phyloP scores from a whole-genome alignment of 306 rosid genomes.

The Cicer judaicum region DNA sequence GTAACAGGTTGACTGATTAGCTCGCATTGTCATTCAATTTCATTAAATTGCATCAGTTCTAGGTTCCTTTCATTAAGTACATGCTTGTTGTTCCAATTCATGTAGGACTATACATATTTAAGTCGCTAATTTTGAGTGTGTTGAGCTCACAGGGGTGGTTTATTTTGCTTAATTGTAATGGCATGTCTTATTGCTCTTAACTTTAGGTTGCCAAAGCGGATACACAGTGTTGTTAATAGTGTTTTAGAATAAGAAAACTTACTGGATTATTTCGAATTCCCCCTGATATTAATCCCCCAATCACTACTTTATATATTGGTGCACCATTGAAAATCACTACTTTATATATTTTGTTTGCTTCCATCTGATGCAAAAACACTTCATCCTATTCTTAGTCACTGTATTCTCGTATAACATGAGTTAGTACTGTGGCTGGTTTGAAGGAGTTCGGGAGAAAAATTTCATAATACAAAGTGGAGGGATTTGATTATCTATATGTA shows the following conservation, averaged over 20 bases:
- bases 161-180: slow-evolving; percentile 14
- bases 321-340: slow-evolving; percentile 10
- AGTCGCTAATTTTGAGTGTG: background rate
- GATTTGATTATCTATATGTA: background rate
- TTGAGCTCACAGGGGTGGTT: slow-evolving; percentile 1
- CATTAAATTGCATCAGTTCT: slow-evolving; percentile 6
- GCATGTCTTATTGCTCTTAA: background rate
- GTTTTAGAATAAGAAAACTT: background rate
- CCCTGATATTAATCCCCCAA: background rate
- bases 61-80: slow-evolving; percentile 2
- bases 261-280: background rate
- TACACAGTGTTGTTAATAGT: background rate
- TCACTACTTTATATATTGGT: background rate
- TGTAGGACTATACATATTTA: background rate
- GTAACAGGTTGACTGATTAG: slow-evolving; percentile 70
- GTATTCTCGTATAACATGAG: background rate
- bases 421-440: background rate
- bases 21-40: slow-evolving; percentile 4
- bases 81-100: background rate
- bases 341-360: background rate
- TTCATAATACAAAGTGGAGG: background rate
- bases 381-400: background rate
- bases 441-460: background rate
- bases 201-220: slow-evolving; percentile 1
- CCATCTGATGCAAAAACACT: slow-evolving; percentile 11